Evolutionary conservation across 768 basidiomycete species (phyloP).

Genomic region (Omphalotus guepiniiformis): DNA sequence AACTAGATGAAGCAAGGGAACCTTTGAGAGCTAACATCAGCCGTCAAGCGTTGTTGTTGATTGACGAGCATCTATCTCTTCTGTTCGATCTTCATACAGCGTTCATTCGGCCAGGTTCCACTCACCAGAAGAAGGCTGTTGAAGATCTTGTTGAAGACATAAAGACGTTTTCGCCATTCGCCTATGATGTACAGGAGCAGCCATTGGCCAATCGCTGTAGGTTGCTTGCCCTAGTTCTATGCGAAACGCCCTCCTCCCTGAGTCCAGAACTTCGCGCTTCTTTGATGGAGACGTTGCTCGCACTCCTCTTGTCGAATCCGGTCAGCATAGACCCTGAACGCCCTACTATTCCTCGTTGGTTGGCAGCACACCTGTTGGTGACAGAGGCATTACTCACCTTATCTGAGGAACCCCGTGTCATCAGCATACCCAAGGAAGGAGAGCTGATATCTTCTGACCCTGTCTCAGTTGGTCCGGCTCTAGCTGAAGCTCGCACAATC

Average conservation of each 20-base stretch:
- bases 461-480: conserved; percentile 56
- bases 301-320: conserved; percentile 57
- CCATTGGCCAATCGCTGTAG: conserved; percentile 80
- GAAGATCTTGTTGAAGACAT: conserved; percentile 75
- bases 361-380: conserved; percentile 80
- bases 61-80: conserved; percentile 83
- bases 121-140: conserved; percentile 62
- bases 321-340: conserved; percentile 48
- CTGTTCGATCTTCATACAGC: conserved; percentile 86
- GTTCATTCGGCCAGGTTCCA: conserved; percentile 62
- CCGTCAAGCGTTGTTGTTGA: conserved; percentile 66
- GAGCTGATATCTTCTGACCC: conserved; percentile 52
- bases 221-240: conserved; percentile 77
- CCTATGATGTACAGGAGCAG: conserved; percentile 69
- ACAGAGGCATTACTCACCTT: conserved; percentile 78
- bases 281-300: conserved; percentile 66
- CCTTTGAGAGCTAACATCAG: conserved; percentile 62
- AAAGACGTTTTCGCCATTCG: conserved; percentile 57
- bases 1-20: conserved; percentile 63
- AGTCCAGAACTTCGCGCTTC: conserved; percentile 47
- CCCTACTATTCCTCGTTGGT: conserved; percentile 73
- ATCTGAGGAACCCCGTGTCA: conserved; percentile 65
- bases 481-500: conserved; percentile 54
- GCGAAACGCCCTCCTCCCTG: conserved; percentile 64
- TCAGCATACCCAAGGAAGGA: conserved; percentile 65